These are phyloP conservation scores for Aspergillus fijiensis DNA, from an alignment of 2,329 filamentous ascomycete genomes.

Conservation along the genomic window DNA sequence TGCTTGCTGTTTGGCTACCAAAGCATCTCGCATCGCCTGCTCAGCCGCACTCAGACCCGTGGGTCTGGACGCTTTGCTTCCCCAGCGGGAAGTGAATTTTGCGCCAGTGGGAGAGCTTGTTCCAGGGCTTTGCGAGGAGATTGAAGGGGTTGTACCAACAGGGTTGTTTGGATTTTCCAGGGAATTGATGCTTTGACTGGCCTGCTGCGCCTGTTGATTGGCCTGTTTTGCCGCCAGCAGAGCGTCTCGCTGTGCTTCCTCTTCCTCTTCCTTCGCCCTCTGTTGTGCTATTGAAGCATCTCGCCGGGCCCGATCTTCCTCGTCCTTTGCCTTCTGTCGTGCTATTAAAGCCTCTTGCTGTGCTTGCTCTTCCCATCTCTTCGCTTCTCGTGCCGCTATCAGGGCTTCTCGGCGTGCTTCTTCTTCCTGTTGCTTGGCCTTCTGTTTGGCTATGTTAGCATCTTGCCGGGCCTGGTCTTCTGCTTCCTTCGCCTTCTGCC, in stretches of 20 bases:
- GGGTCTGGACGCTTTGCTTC: slow-evolving; percentile 16
- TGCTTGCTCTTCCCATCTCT: background rate
- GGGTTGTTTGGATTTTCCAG: background rate
- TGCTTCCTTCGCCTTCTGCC: background rate
- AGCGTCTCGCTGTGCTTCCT: no score
- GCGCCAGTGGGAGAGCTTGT: slow-evolving; percentile 22
- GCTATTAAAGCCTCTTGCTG: background rate
- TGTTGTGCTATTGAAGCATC: no score
- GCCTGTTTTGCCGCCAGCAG: background rate
- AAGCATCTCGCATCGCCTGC: slow-evolving; percentile 30
- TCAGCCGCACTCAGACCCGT: slow-evolving; percentile 33
- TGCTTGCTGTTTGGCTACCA: slow-evolving; percentile 21
- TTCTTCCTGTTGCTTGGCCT: background rate
- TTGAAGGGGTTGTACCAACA: slow-evolving; percentile 27
- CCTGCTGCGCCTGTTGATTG: background rate
- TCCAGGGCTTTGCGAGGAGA: slow-evolving; percentile 23
- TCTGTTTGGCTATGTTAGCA: background rate
- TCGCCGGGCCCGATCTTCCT: background rate
- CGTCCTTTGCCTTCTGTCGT: background rate
- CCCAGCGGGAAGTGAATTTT: slow-evolving; percentile 33
- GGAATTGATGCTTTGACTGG: background rate
- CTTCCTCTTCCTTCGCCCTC: no score
- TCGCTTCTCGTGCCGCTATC: background rate
- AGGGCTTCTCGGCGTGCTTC: background rate
- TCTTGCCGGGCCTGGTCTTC: background rate